A percentile compares a stretch with the other conserved stretches of the same genome.
phyloP scores from a whole-genome alignment of 2,329 filamentous ascomycete species.

The Dactylella cylindrospora region DNA sequence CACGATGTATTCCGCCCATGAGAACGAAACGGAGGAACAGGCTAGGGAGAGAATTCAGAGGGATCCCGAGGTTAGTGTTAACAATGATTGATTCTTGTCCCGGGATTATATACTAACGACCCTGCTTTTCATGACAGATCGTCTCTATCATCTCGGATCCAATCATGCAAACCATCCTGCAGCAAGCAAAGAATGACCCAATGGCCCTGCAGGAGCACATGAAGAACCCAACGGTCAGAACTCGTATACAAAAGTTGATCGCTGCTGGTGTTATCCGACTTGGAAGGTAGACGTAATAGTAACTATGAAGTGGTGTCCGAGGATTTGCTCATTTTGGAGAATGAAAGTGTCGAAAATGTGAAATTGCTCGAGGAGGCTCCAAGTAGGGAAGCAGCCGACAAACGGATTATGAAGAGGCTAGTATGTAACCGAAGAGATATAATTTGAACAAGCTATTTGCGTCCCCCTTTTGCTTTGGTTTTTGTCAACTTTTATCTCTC shows the following conservation, averaged over 20 bases:
- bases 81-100: neutral
- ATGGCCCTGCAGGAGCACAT: constrained; percentile 94
- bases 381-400: too few relatives aligned
- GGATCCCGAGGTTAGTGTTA: constrained; percentile 76
- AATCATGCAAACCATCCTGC: constrained; percentile 94
- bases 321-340: too few relatives aligned
- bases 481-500: too few relatives aligned
- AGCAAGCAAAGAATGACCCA: constrained; percentile 92
- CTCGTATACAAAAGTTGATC: constrained; percentile 92
- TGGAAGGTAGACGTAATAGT: constrained; percentile 35
- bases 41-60: constrained; percentile 85
- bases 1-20: constrained; percentile 84
- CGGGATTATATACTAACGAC: constrained; percentile 37
- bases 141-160: constrained; percentile 90
- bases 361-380: too few relatives aligned
- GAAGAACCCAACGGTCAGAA: constrained; percentile 80
- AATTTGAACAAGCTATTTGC: too few relatives aligned
- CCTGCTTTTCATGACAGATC: constrained; percentile 60
- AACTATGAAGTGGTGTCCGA: too few relatives aligned
- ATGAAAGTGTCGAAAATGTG: too few relatives aligned
- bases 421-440: too few relatives aligned
- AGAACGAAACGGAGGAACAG: constrained; percentile 95
- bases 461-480: too few relatives aligned
- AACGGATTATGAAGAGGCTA: too few relatives aligned
- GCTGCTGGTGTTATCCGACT: constrained; percentile 70